Conservation (phyloP, 2,329 filamentous ascomycete genomes). For the Chrysosporium keratinophilum region DNA sequence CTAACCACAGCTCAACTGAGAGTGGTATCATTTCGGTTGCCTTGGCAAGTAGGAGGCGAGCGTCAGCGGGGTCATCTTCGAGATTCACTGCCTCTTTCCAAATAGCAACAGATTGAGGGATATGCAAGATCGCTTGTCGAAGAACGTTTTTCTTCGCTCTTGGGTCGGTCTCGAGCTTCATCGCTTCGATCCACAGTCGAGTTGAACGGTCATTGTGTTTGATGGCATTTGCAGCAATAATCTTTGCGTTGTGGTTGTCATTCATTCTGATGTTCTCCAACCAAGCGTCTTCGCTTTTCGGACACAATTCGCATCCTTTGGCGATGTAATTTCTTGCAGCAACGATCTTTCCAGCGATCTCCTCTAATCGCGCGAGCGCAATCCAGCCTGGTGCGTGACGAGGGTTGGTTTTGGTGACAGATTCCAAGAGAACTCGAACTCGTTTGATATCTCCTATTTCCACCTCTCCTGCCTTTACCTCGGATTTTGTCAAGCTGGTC, state of each 20-base stretch:
- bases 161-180: constrained; percentile 74
- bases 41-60: constrained; percentile 78
- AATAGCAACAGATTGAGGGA: constrained; percentile 87
- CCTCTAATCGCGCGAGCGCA: constrained; percentile 81
- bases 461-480: constrained; percentile 66
- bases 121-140: constrained; percentile 79
- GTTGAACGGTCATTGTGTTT: constrained; percentile 84
- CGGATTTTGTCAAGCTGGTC: constrained; percentile 75
- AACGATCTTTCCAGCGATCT: constrained; percentile 82
- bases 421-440: constrained; percentile 83
- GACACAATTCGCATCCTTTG: constrained; percentile 79
- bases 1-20: constrained; percentile 91
- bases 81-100: constrained; percentile 97
- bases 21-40: constrained; percentile 91
- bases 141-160: constrained; percentile 87
- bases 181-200: constrained; percentile 86
- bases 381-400: constrained; percentile 95
- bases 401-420: constrained; percentile 92
- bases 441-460: constrained; percentile 92
- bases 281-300: constrained; percentile 92
- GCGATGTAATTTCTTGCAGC: constrained; percentile 81
- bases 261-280: constrained; percentile 90
- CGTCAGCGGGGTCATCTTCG: constrained; percentile 81
- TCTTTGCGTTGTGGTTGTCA: constrained; percentile 83
- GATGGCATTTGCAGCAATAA: constrained; percentile 88